These are phyloP conservation scores for Datisca glomerata DNA, from an alignment of 306 rosid species.

Conservation along the genomic window DNA sequence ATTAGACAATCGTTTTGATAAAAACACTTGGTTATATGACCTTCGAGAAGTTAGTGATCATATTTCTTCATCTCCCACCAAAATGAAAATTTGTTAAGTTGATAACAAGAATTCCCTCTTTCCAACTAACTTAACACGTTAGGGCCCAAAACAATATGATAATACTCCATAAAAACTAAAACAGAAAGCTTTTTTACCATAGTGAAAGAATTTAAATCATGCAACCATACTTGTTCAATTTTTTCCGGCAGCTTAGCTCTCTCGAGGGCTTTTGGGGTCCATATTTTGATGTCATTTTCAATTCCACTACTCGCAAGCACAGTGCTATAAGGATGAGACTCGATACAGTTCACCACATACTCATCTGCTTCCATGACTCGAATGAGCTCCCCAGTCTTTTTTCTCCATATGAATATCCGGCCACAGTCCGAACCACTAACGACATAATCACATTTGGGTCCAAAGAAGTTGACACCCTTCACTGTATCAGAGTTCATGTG, in stretches of 20 bases:
- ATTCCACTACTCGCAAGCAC: slow-evolving; percentile 96
- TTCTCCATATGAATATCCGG: slow-evolving; percentile 85
- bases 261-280: slow-evolving; percentile 86
- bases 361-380: slow-evolving; percentile 92
- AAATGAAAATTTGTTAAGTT: too few species aligned
- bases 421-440: slow-evolving; percentile 98
- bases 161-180: background rate
- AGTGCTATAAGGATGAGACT: slow-evolving; percentile 79
- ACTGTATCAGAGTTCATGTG: slow-evolving; percentile 73
- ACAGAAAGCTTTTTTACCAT: background rate
- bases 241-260: slow-evolving; percentile 63
- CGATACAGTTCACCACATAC: slow-evolving; percentile 80
- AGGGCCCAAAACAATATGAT: too few species aligned
- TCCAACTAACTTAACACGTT: too few species aligned
- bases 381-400: slow-evolving; percentile 70
- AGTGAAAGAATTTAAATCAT: slow-evolving; percentile 14
- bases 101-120: too few species aligned
- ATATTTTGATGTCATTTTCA: slow-evolving; percentile 69
- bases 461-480: slow-evolving; percentile 87
- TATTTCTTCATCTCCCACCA: too few species aligned
- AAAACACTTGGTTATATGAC: too few species aligned
- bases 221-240: slow-evolving; percentile 50
- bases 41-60: too few species aligned
- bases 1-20: too few species aligned
- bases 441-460: slow-evolving; percentile 86